These are phyloP conservation scores for Lachnellula suecica DNA, from an alignment of 2,329 filamentous ascomycete genomes.

Conservation along the genomic window DNA sequence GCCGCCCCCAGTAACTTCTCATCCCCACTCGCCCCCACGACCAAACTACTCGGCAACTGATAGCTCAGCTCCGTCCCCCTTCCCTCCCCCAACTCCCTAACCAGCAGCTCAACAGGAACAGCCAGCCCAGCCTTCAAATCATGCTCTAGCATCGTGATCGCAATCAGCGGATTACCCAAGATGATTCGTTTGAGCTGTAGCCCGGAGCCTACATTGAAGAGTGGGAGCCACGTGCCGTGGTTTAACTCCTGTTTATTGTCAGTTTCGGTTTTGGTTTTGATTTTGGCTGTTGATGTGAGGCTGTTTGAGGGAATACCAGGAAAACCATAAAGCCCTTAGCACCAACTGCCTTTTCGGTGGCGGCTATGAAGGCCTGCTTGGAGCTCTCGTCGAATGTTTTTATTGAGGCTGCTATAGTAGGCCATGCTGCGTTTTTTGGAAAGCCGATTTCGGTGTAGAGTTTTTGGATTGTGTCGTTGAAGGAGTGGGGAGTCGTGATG, in stretches of 20 bases:
- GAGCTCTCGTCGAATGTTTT: background rate
- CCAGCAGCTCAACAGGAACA: slow-evolving; percentile 24
- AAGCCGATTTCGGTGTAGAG: slow-evolving; percentile 21
- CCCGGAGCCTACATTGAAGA: slow-evolving; percentile 15
- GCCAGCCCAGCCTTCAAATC: slow-evolving; percentile 17
- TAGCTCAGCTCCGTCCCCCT: slow-evolving; percentile 20
- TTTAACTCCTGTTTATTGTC: slow-evolving; percentile 26
- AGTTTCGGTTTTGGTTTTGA: background rate
- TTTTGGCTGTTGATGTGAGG: background rate
- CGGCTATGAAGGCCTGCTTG: slow-evolving; percentile 11
- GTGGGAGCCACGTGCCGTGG: slow-evolving; percentile 21
- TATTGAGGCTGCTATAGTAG: slow-evolving; percentile 6
- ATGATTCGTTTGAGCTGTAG: slow-evolving; percentile 20
- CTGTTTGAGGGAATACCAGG: slow-evolving; percentile 1
- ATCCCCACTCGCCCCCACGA: slow-evolving; percentile 13
- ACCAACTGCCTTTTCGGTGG: slow-evolving; percentile 10
- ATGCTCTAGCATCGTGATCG: slow-evolving; percentile 24
- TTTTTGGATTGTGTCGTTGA: slow-evolving; percentile 11
- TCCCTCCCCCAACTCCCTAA: slow-evolving; percentile 12
- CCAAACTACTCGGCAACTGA: slow-evolving; percentile 20
- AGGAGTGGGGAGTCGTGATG: slow-evolving; percentile 7
- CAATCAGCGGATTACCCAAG: slow-evolving; percentile 25
- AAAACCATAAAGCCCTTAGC: slow-evolving; percentile 25
- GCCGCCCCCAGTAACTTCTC: slow-evolving; percentile 12
- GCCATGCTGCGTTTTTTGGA: slow-evolving; percentile 1